These are phyloP conservation scores for Pseudozyma pruni DNA, from an alignment of 1,284 basidiomycete species.

Conservation along the genomic window DNA sequence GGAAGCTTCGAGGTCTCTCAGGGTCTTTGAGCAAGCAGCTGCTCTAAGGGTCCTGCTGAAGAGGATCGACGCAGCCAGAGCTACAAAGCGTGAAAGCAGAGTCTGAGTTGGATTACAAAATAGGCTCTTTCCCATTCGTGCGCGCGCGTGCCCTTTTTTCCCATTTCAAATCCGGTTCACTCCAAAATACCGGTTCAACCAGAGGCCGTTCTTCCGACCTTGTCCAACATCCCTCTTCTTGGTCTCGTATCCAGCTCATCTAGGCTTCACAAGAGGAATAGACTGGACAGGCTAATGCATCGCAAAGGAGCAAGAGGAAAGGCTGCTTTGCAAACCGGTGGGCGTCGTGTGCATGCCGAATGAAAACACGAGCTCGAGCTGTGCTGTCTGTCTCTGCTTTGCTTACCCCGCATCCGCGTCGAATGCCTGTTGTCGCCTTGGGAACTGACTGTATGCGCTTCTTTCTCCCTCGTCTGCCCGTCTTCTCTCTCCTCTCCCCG, in stretches of 20 bases:
- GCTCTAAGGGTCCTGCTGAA: not conserved
- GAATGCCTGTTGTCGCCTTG: conserved; percentile 11
- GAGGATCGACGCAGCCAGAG: conserved; percentile 3
- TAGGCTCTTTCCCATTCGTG: conserved; percentile 18
- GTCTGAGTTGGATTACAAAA: conserved; percentile 31
- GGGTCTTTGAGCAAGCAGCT: not conserved
- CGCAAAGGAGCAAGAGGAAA: no score
- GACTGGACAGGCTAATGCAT: no score
- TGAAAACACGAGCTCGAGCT: no score
- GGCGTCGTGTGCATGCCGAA: no score
- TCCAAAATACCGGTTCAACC: conserved; percentile 1
- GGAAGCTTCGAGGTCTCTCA: not conserved
- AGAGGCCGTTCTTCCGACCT: no score
- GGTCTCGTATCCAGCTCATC: no score
- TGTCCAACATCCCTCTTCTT: no score
- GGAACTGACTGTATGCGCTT: no score
- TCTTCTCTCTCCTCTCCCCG: not conserved
- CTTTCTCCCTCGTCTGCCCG: conserved; percentile 2
- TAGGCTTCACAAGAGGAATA: no score
- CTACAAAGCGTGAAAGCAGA: conserved; percentile 14
- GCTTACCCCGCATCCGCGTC: conserved; percentile 33
- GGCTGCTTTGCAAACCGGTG: no score
- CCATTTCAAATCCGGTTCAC: no score
- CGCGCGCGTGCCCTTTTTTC: not conserved
- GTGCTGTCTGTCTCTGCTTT: not conserved